These are phyloP conservation scores for Boletus fagicola DNA, from an alignment of 768 basidiomycete species.

Conservation along the genomic window DNA sequence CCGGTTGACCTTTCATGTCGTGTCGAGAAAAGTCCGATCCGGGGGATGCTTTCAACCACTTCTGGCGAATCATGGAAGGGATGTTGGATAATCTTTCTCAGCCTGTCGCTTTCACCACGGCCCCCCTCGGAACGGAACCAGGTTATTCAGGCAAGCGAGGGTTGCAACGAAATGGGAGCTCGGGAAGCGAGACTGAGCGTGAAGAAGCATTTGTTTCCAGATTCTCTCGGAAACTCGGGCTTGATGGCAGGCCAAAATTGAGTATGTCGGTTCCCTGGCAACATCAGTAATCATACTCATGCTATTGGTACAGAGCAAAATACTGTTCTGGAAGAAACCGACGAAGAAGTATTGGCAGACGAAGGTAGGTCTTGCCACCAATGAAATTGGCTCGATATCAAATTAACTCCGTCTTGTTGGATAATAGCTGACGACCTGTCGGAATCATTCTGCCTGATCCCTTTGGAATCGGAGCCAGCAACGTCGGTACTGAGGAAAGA, in stretches of 20 bases:
- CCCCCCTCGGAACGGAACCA: slow-evolving; percentile 56
- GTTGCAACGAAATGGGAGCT: slow-evolving; percentile 47
- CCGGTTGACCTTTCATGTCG: slow-evolving; percentile 1
- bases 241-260: slow-evolving; percentile 22
- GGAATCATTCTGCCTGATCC: slow-evolving; percentile 77
- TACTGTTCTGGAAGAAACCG: slow-evolving; percentile 43
- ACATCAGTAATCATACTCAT: slow-evolving; percentile 6
- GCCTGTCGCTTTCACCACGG: slow-evolving; percentile 75
- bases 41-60: slow-evolving; percentile 83
- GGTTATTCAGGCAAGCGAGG: slow-evolving; percentile 23
- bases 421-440: slow-evolving; percentile 62
- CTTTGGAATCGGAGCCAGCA: slow-evolving; percentile 55
- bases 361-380: slow-evolving; percentile 46
- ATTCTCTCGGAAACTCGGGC: slow-evolving; percentile 45
- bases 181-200: slow-evolving; percentile 64
- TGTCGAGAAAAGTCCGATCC: slow-evolving; percentile 60
- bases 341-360: slow-evolving; percentile 61
- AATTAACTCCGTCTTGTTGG: slow-evolving; percentile 4
- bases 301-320: slow-evolving; percentile 19
- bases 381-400: neutral
- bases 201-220: slow-evolving; percentile 63
- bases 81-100: slow-evolving; percentile 86
- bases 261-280: slow-evolving; percentile 15
- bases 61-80: slow-evolving; percentile 86
- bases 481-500: slow-evolving; percentile 57